Evolutionary conservation across 2,329 filamentous ascomycete species (phyloP), one percentile per base, ranked within the genome.

Genomic region (Hymenoscyphus infarciens): DNA sequence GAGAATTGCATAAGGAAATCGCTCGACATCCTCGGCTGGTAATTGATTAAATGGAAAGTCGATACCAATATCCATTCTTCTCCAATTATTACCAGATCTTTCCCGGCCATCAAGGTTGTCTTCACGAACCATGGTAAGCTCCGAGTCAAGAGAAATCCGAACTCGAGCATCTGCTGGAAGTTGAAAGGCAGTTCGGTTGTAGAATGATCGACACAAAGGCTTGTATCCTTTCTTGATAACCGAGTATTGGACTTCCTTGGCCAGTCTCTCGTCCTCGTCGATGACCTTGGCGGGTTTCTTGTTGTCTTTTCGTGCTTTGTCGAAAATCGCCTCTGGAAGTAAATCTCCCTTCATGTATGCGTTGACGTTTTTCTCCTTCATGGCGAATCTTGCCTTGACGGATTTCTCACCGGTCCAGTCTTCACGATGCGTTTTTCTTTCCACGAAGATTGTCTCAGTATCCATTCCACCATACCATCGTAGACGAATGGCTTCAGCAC

Each of bases 371-470:
- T 99, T 99, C 79, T 99, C 95, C 80, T 99, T 98, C 67, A 95
- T 82, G 8, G 90, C 84, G 74, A 99, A 99, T 53, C 95, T 90
- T 53, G 95, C 94, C 80, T 99, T 99, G 78, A 99, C 95, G 1
- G 94, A 98, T 79, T 98, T 97, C 76, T 99, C 95, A 63, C 95
- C 95, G 0, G 95, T 99, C 95, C 95, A 99, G 76, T 99, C 95
- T 77, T 99, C 95, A 45, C 95, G 89, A 79, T 99, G 95, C 0
- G 95, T 99, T 79, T 99, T 99, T 66, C 95, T 87, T 80, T 99
- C 95, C 27, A 99, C 89, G 73, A 98, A 99, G 62, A 98, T 96
- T 61, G 91, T 95, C 74, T 98, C 93, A 60, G 82, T 92, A 71
- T 95, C 87, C 94, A 99, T 97, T 52, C 91, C 92, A 64, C 95